Evolutionary conservation across 2,329 filamentous ascomycete species (phyloP).

Genomic region (Alternaria consortialis): DNA sequence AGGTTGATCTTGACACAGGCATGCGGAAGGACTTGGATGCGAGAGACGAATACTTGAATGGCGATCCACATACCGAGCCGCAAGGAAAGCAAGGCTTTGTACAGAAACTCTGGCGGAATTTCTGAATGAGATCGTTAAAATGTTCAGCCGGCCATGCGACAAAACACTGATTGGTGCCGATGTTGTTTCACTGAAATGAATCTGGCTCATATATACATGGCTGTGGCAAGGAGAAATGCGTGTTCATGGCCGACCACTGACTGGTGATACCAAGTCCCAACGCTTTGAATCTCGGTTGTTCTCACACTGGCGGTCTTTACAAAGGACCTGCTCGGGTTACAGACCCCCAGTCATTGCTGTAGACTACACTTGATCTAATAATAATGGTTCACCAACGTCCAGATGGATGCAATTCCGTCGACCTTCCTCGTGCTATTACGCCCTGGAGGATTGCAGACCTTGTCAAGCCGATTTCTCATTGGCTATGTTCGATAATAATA

Average conservation of each 20-base stretch:
- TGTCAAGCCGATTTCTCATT: not conserved
- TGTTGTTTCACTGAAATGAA: not conserved
- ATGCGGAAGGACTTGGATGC: conserved; percentile 50
- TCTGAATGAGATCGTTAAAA: not conserved
- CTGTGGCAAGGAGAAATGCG: not conserved
- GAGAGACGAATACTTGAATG: conserved; percentile 22
- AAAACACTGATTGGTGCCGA: not conserved
- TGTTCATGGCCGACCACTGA: not conserved
- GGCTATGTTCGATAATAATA: not conserved
- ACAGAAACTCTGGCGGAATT: conserved; percentile 21
- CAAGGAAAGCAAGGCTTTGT: conserved; percentile 19
- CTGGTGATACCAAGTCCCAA: not conserved
- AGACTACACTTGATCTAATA: not conserved
- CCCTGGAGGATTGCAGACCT: not conserved
- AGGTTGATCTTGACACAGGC: conserved; percentile 53
- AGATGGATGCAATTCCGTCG: not conserved
- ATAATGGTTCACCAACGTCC: not conserved
- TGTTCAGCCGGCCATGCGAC: not conserved
- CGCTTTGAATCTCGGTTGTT: not conserved
- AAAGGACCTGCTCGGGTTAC: not conserved
- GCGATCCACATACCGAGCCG: conserved; percentile 9
- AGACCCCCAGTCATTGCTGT: not conserved
- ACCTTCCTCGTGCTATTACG: not conserved
- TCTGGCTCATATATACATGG: not conserved
- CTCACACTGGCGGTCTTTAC: not conserved